Conservation (phyloP, 345 rosid genomes). For the Sonneratia alba region DNA sequence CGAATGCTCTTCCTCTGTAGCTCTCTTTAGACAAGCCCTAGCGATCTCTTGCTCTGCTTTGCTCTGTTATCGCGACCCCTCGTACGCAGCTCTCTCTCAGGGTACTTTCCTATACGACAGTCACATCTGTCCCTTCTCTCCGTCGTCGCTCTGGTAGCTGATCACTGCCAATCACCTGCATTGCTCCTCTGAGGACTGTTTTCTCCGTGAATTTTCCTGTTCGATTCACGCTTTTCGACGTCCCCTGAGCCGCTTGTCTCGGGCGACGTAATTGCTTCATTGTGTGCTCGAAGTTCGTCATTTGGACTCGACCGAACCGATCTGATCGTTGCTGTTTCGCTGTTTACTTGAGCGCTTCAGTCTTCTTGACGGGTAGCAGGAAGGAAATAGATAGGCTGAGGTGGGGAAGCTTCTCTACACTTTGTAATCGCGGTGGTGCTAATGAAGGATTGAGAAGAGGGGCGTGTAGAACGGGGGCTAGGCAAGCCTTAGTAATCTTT, state of each 20-base stretch:
- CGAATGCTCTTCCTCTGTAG: too few relatives aligned
- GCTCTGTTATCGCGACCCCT: too few relatives aligned
- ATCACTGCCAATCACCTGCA: too few relatives aligned
- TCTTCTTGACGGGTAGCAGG: background rate
- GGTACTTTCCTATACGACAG: too few relatives aligned
- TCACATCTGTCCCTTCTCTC: too few relatives aligned
- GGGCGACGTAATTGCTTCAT: background rate
- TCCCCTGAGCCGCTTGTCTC: background rate
- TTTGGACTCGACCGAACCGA: background rate
- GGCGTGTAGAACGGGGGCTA: too few relatives aligned
- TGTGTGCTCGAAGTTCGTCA: background rate
- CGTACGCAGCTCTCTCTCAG: too few relatives aligned
- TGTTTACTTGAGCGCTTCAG: background rate
- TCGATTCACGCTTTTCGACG: too few relatives aligned
- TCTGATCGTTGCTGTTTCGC: background rate
- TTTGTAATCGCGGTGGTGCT: conserved; percentile 82
- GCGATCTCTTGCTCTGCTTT: too few relatives aligned
- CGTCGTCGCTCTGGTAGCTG: too few relatives aligned
- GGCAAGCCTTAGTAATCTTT: conserved; percentile 57
- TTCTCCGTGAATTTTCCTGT: background rate
- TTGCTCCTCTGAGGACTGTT: too few relatives aligned
- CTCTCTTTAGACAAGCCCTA: too few relatives aligned
- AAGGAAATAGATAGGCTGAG: conserved; percentile 40
- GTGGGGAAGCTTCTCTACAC: conserved; percentile 62
- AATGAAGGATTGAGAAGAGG: conserved; percentile 39